Base-by-base conservation (phyloP, 1,284 basidiomycete genomes). In the Ustilago sp. region DNA sequence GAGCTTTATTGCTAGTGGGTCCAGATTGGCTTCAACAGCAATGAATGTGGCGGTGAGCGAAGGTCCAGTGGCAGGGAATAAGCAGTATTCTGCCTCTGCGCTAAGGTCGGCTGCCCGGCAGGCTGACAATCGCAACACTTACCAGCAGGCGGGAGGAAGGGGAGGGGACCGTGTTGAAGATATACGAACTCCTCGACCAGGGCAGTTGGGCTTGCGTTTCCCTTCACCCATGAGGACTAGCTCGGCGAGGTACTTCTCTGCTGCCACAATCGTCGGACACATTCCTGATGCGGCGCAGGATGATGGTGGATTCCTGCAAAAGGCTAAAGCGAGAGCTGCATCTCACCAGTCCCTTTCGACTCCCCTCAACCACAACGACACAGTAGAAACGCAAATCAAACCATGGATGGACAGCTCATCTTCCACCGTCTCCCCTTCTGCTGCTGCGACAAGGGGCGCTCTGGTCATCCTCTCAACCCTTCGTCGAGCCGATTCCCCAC, bases 11-110 rank as follows among this genome's bases (percentile, higher is more conserved):
- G 50, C 62, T 15, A 56, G 31, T 12, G 53, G 23, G 6, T 7
- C 32, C 13, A 9, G 38, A 17, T 41, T 28, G 0, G 23, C 23
- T 36, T 38, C n/a, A 3, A 8, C 57, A 59, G 8, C 39, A 36
- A 59, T 45, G 11, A 36, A 36, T 11, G 19, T 55, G 31, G 39
- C 31, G 7, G n/a, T 36, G 28, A 32, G 34, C 36, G 50, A 36
- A 28, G 58, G 63, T 0, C 47, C 56, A 12, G 65, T 73, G 17
- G 71, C 71, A 1, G 71, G 71, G 12, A 68, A 68, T 32, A 31
- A 55, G 36, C 72, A 63, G 53, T 68, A 74, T 32, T 62, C 72
- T 34, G 72, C 72, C 8, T 59, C 65, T 28, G 56, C 71, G 23
- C 19, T 73, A 53, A 51, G 64, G 23, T 50, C 48, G 13, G 48